phyloP scores from a whole-genome alignment of 768 basidiomycete species.

The Russula abietina region DNA sequence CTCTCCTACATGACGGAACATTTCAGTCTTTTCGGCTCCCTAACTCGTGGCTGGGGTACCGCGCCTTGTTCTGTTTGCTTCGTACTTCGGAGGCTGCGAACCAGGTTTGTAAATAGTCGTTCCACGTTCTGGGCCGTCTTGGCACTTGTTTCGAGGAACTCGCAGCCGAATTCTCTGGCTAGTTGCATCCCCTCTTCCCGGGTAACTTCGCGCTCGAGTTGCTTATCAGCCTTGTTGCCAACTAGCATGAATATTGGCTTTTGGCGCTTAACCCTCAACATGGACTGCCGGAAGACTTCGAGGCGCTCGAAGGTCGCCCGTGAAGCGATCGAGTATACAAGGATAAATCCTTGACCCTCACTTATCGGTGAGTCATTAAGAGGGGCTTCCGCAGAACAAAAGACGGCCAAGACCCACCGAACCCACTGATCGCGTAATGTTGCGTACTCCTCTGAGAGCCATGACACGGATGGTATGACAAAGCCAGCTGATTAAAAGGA shows the following conservation, averaged over 20 bases:
- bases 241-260: constrained; percentile 89
- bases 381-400: constrained; percentile 17
- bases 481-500: constrained; percentile 10
- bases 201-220: constrained; percentile 85
- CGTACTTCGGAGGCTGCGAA: constrained; percentile 74
- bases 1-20: constrained; percentile 75
- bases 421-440: constrained; percentile 98
- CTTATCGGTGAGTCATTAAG: constrained; percentile 37
- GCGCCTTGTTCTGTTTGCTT: constrained; percentile 45
- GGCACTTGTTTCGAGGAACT: constrained; percentile 94
- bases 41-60: constrained; percentile 27
- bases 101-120: constrained; percentile 79
- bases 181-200: constrained; percentile 81
- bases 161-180: constrained; percentile 81
- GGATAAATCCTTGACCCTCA: constrained; percentile 96
- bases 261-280: constrained; percentile 81
- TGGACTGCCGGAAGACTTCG: constrained; percentile 84
- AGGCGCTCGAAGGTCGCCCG: constrained; percentile 86
- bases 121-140: constrained; percentile 94
- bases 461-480: constrained; percentile 25
- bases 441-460: constrained; percentile 82
- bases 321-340: constrained; percentile 96
- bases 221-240: constrained; percentile 93
- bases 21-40: constrained; percentile 43
- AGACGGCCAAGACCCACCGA: constrained; percentile 51